Conservation (phyloP, 306 rosid species). For the Astragalus membranaceus region DNA sequence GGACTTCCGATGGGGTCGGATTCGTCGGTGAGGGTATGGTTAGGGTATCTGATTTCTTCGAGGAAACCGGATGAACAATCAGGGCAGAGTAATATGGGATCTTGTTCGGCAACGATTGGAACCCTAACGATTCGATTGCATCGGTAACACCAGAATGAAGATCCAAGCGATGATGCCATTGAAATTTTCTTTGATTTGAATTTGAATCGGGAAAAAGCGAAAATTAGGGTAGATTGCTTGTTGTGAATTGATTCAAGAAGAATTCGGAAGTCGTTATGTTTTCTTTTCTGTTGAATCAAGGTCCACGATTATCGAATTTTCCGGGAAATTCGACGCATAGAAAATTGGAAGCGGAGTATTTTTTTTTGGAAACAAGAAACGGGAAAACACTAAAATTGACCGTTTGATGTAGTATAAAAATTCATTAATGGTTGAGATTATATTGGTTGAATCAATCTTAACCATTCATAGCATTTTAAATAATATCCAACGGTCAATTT, state of each 20-base stretch:
- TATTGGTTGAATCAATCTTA: no score
- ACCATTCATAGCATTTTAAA: no score
- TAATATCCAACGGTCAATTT: no score
- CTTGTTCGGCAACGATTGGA: conserved; percentile 28
- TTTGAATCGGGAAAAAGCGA: neutral
- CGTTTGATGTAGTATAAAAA: no score
- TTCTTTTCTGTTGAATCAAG: neutral
- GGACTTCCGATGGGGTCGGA: conserved; percentile 20
- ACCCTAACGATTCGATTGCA: conserved; percentile 43
- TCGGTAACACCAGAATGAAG: conserved; percentile 58
- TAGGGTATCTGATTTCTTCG: conserved; percentile 43
- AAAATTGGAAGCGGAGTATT: neutral
- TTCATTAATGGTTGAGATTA: no score
- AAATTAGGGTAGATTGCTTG: neutral
- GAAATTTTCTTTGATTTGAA: neutral
- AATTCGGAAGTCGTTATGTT: neutral
- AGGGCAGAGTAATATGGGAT: conserved; percentile 34
- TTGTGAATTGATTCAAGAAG: neutral
- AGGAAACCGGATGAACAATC: conserved; percentile 51
- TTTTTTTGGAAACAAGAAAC: neutral
- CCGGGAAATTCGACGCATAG: neutral
- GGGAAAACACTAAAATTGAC: no score
- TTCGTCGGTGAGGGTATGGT: conserved; percentile 10
- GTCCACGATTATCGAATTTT: neutral
- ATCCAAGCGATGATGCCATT: conserved; percentile 41